These are phyloP conservation scores for Vigna mungo DNA, from an alignment of 306 rosid species.

Conservation along the genomic window DNA sequence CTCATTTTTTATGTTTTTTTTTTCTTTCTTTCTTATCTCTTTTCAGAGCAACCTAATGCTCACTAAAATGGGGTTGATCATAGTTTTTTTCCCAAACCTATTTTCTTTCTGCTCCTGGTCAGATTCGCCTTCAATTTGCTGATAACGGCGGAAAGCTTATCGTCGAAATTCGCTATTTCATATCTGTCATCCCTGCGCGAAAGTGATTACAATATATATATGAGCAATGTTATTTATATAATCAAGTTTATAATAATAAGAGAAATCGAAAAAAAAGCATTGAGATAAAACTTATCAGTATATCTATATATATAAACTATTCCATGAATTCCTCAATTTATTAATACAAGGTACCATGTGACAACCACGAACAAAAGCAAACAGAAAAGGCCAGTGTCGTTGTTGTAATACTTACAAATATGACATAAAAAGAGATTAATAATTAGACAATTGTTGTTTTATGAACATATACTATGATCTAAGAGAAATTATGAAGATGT, in stretches of 20 bases:
- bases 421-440: too few species aligned
- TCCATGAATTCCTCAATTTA: neutral
- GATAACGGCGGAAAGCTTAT: conserved; percentile 43
- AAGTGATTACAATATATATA: neutral
- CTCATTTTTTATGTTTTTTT: neutral
- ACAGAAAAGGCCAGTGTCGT: too few species aligned
- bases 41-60: neutral
- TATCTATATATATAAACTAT: too few species aligned
- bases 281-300: neutral
- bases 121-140: conserved; percentile 55
- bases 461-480: too few species aligned
- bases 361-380: too few species aligned
- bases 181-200: conserved; percentile 41
- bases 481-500: too few species aligned
- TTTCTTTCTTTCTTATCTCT: neutral
- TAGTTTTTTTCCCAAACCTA: conserved; percentile 40
- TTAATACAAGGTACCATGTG: neutral
- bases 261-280: neutral
- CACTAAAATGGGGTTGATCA: neutral
- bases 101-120: conserved; percentile 46
- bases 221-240: neutral
- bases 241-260: neutral
- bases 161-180: conserved; percentile 43
- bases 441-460: too few species aligned
- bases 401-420: too few species aligned